Evolutionary conservation across 176 grass and related monocot species (phyloP), one percentile per base, ranked within the genome.

Genomic region (Alopecurus myosuroides): DNA sequence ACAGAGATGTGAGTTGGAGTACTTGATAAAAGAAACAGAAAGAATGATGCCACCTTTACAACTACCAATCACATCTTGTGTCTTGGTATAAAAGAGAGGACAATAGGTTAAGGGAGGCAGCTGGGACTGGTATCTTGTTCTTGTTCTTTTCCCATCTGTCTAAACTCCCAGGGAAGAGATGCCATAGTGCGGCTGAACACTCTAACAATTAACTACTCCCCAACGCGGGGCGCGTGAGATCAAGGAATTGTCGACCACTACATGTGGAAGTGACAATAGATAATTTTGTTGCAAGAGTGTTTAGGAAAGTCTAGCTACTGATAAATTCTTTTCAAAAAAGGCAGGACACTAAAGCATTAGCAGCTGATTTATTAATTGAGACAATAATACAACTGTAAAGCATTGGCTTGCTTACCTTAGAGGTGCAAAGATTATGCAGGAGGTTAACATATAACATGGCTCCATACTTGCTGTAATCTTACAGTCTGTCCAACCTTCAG

Each of bases 401-500:
- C 13, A n/a, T n/a, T n/a, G 3, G 76, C 20, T 29, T 15, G 25
- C 53, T 55, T 53, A 11, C 20, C 30, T n/a, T 28, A 68, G 45
- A 53, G 5, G 2, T 29, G 3, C 2, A 71, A 62, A 82, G 48
- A 40, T 19, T 14, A 7, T 56, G 31, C 22, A 73, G 22, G 40
- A 39, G 73, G 1, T 39, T n/a, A n/a, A n/a, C n/a, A n/a, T n/a
- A n/a, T 83, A n/a, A 18, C 26, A 30, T 45, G 11, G 44, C 5
- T 52, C n/a, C 45, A 67, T 4, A 48, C 53, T 46, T 83, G n/a
- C n/a, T n/a, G 4, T 26, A 46, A 83, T 13, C 5, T 48, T 13
- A 37, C 22, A 45, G 37, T 48, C 4, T 76, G 17, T 63, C 9
- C 3, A 11, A 74, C 63, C 57, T 57, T 40, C 28, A 96, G 94